Evolutionary conservation across 306 rosid species (phyloP), one percentile per base, ranked within the genome.

Genomic region (Medicago ruthenica): DNA sequence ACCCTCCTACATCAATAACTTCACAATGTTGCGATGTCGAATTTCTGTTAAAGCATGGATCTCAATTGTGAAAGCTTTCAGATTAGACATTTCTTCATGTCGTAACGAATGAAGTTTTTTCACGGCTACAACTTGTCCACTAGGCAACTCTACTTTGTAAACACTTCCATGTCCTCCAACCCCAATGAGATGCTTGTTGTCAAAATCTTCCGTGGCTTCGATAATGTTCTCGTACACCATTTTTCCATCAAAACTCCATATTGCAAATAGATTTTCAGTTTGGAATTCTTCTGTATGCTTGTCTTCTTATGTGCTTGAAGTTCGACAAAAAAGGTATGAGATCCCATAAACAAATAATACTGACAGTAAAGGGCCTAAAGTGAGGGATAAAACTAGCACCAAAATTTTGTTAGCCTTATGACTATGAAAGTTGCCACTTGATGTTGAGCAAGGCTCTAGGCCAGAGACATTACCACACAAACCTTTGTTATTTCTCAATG

Each of bases 161-260:
- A 60, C 66, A 27, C 41, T 60, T 60, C 41, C 41, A 0, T 60
- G 66, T 0, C 41, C 20, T 27, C 66, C 66, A 21, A 57, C 63
- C 8, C 63, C 36, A 21, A 57, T 57, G 67, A 61, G 67, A 24
- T 61, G 44, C 20, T 9, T 61, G 12, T 7, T 61, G 42, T 27
- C 18, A 61, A 61, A 61, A 1, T 61, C 7, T 61, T 61, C 42
- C 0, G 40, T 61, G 67, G 42, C 67, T 61, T 61, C 42, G 0
- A 61, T 31, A 6, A 61, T 61, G 1, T 61, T 61, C 12, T 61
- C 67, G 3, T 61, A 61, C 17, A 61, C 67, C 44, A 31, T 61
- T 61, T 61, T 15, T 0, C 67, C 67, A 31, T 61, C 67, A 31
- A 61, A 61, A 0, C 67, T 61, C 67, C 67, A 61, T 14, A 61